phyloP scores from a whole-genome alignment of 1,284 basidiomycete species.

The Ganoderma leucocontextum region DNA sequence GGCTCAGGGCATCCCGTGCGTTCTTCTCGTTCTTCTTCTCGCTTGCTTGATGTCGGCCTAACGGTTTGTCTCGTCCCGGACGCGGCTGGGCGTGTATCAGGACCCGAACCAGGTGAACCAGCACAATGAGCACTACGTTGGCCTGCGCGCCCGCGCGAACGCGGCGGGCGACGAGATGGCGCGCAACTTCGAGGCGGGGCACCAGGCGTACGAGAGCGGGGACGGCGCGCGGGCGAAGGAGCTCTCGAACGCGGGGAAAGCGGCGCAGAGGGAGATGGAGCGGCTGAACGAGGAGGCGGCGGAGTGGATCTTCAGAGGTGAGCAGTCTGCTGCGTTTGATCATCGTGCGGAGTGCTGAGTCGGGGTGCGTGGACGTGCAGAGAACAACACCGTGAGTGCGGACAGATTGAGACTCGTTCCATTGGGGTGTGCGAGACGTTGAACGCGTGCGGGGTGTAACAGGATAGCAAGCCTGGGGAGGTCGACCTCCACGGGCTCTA shows the following conservation, averaged over 20 bases:
- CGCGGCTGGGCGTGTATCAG: constrained; percentile 41
- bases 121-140: constrained; percentile 72
- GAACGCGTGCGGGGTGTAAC: constrained; percentile 13
- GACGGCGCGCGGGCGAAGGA: constrained; percentile 87
- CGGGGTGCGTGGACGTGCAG: background rate
- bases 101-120: constrained; percentile 74
- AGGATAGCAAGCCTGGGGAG: constrained; percentile 78
- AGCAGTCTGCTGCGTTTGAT: constrained; percentile 16
- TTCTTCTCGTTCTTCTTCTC: background rate
- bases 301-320: constrained; percentile 89
- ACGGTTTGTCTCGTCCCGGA: background rate
- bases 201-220: constrained; percentile 71
- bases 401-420: background rate
- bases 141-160: constrained; percentile 77
- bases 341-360: background rate
- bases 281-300: constrained; percentile 86
- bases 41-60: background rate
- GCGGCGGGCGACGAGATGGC: constrained; percentile 82
- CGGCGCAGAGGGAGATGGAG: constrained; percentile 84
- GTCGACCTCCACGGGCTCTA: constrained; percentile 93
- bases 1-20: constrained; percentile 24
- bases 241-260: constrained; percentile 85
- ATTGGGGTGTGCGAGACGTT: background rate
- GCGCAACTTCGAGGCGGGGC: constrained; percentile 68
- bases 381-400: background rate